Evolutionary conservation across 768 basidiomycete species (phyloP).

Genomic region (Serpula lacrymans): DNA sequence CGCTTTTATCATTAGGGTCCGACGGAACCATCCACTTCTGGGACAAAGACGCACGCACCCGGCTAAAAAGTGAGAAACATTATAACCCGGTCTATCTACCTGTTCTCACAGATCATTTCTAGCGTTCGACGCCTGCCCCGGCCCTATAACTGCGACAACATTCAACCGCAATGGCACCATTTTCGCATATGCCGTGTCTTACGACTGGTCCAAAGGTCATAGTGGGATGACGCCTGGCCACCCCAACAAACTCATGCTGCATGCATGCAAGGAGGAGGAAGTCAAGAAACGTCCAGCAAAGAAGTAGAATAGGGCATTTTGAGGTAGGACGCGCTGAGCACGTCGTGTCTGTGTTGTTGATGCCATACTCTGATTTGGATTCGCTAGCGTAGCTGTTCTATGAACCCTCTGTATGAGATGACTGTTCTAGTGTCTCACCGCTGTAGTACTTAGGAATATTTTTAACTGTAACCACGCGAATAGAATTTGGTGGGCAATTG

Average conservation of each 20-base stretch:
- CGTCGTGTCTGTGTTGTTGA: no score
- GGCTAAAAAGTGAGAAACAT: slow-evolving; percentile 73
- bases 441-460: no score
- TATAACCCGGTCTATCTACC: slow-evolving; percentile 5
- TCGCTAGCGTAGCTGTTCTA: no score
- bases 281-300: slow-evolving; percentile 58
- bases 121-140: slow-evolving; percentile 74
- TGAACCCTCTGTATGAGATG: no score
- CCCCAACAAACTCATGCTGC: slow-evolving; percentile 81
- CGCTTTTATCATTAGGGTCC: slow-evolving; percentile 48
- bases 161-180: slow-evolving; percentile 89
- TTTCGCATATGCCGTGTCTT: slow-evolving; percentile 90
- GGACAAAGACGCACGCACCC: slow-evolving; percentile 91
- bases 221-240: slow-evolving; percentile 69
- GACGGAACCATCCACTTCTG: slow-evolving; percentile 91
- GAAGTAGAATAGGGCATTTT: no score
- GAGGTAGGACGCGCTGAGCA: no score
- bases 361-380: no score
- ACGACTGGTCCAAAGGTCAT: slow-evolving; percentile 94
- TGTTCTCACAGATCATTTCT: slow-evolving; percentile 5
- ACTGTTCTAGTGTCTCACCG: no score
- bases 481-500: no score
- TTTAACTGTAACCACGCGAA: no score
- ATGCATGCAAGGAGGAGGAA: slow-evolving; percentile 85
- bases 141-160: slow-evolving; percentile 73